Conservation (phyloP, 1,139 yeast species). For the Suhomyces maxii region DNA sequence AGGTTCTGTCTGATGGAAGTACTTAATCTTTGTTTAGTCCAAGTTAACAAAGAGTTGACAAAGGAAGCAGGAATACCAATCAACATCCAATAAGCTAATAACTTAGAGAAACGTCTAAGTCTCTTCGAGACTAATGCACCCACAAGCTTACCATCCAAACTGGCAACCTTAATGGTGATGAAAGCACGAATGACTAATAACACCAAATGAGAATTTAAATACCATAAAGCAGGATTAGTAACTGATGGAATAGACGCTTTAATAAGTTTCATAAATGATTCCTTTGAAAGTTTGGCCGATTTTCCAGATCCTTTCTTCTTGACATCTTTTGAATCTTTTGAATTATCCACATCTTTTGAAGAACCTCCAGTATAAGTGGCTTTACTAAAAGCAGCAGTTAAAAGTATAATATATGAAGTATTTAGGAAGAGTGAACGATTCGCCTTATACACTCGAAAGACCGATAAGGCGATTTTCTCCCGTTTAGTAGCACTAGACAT, state of each 20-base stretch:
- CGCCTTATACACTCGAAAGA: slow-evolving; percentile 41
- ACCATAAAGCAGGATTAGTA: slow-evolving; percentile 35
- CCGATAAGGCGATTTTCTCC: slow-evolving; percentile 14
- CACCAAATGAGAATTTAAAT: slow-evolving; percentile 56
- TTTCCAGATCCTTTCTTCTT: slow-evolving; percentile 14
- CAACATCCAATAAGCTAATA: slow-evolving; percentile 76
- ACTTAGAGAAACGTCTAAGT: slow-evolving; percentile 61
- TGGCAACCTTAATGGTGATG: slow-evolving; percentile 79
- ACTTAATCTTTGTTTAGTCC: slow-evolving; percentile 70
- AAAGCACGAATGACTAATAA: slow-evolving; percentile 69
- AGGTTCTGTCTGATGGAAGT: slow-evolving; percentile 65
- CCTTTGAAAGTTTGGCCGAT: slow-evolving; percentile 34
- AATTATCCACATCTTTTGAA: slow-evolving; percentile 8
- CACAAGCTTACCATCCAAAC: slow-evolving; percentile 82
- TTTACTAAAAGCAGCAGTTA: slow-evolving; percentile 48
- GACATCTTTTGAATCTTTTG: slow-evolving; percentile 8
- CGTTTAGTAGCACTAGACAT: background rate
- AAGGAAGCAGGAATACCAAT: slow-evolving; percentile 86
- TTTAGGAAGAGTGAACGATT: slow-evolving; percentile 51
- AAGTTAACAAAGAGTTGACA: slow-evolving; percentile 71
- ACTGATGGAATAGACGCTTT: slow-evolving; percentile 42
- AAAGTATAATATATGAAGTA: slow-evolving; percentile 47
- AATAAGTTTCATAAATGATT: slow-evolving; percentile 33
- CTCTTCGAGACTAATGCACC: slow-evolving; percentile 77
- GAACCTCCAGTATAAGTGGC: slow-evolving; percentile 35